Conservation (phyloP, 352 stramenopile genomes). For the Phytophthora palmivora region DNA sequence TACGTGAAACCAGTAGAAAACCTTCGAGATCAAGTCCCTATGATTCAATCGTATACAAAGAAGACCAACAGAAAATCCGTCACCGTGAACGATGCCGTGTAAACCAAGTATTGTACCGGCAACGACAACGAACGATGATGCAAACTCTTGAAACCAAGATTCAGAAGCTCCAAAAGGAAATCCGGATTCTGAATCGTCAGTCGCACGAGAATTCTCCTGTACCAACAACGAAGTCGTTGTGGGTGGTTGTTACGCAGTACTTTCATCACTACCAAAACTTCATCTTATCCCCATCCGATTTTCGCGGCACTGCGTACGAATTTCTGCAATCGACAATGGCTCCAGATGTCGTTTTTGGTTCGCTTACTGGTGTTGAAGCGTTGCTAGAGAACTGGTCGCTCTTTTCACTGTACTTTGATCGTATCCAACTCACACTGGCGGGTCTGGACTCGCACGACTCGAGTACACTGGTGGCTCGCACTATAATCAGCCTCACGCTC, state of each 20-base stretch:
- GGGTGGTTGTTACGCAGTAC: slow-evolving; percentile 7
- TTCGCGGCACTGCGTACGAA: background rate
- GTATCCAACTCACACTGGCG: slow-evolving; percentile 3
- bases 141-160: slow-evolving; percentile 1
- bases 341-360: background rate
- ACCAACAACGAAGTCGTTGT: slow-evolving; percentile 1
- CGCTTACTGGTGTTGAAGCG: background rate
- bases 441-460: background rate
- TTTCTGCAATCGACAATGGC: slow-evolving; percentile 4
- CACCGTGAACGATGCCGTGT: slow-evolving; percentile 4
- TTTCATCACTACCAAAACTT: slow-evolving; percentile 11
- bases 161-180: background rate
- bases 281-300: background rate
- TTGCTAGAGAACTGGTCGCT: background rate
- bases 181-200: background rate
- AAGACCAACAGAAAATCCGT: background rate
- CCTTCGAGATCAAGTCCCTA: background rate
- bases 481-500: slow-evolving; percentile 2
- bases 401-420: slow-evolving; percentile 2
- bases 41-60: background rate
- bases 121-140: background rate
- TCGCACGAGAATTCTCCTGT: background rate
- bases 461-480: background rate
- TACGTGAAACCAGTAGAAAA: background rate
- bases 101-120: slow-evolving; percentile 2